Conservation (phyloP, 1,284 basidiomycete genomes). For the Dichomitus squalens region DNA sequence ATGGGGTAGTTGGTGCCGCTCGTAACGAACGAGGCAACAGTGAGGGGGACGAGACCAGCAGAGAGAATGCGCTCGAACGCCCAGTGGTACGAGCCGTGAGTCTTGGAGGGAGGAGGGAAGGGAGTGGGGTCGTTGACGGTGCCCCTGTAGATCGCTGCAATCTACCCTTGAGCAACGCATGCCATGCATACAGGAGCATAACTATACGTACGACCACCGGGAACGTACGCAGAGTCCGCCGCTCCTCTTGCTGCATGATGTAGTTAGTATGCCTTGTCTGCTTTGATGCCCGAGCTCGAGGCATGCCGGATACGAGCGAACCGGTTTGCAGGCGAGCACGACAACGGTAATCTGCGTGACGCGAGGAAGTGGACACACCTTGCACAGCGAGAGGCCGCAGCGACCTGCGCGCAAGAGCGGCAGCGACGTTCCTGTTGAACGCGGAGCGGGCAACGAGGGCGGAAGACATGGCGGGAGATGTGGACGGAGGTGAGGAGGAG, state of each 20-base stretch:
- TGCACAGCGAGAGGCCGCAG: conserved; percentile 36
- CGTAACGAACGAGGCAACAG: conserved; percentile 77
- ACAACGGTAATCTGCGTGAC: conserved; percentile 3
- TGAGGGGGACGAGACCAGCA: conserved; percentile 87
- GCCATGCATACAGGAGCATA: background rate
- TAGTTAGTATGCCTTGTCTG: background rate
- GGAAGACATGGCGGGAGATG: conserved; percentile 49
- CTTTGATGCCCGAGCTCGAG: background rate
- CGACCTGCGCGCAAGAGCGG: conserved; percentile 42
- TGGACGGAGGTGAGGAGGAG: conserved; percentile 16
- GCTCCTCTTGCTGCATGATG: conserved; percentile 28
- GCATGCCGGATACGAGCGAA: background rate
- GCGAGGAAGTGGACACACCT: conserved; percentile 34
- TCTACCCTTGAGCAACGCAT: background rate
- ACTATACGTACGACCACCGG: conserved; percentile 68
- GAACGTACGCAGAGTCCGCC: conserved; percentile 50
- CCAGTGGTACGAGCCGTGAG: conserved; percentile 97
- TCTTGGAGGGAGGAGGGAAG: conserved; percentile 81
- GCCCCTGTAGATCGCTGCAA: conserved; percentile 85
- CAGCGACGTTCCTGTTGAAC: conserved; percentile 45
- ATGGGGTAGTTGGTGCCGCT: conserved; percentile 77
- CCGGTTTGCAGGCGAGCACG: background rate
- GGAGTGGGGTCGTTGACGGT: conserved; percentile 95
- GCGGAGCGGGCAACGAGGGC: conserved; percentile 52
- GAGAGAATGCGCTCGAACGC: conserved; percentile 93